These are phyloP conservation scores for Gentiana straminea DNA, from an alignment of 257 asterid species.

Conservation along the genomic window DNA sequence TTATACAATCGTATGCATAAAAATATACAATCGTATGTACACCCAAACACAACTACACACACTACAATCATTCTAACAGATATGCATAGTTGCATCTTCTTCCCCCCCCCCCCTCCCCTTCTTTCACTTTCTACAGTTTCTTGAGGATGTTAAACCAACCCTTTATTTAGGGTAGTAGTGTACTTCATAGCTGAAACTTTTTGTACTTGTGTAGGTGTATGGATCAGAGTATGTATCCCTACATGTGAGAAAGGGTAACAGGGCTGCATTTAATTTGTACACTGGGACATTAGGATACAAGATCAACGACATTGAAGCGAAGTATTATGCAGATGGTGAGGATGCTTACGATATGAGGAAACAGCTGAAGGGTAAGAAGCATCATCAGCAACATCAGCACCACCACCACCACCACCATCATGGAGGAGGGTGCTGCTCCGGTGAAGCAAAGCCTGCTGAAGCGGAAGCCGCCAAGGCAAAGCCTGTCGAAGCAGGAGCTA, in stretches of 20 bases:
- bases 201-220: conserved; percentile 43
- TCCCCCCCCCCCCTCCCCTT: no score
- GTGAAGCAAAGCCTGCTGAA: conserved; percentile 30
- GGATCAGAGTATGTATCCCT: conserved; percentile 90
- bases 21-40: no score
- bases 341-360: conserved; percentile 99
- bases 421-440: conserved; percentile 78
- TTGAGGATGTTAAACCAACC: no score
- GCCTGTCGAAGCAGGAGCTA: background rate
- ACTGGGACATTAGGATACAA: conserved; percentile 78
- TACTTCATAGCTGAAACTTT: conserved; percentile 1
- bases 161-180: background rate
- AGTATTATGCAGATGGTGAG: conserved; percentile 98
- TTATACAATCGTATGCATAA: no score
- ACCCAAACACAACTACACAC: no score
- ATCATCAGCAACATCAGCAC: conserved; percentile 42
- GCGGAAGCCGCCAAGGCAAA: conserved; percentile 13
- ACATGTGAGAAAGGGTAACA: conserved; percentile 86
- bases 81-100: no score
- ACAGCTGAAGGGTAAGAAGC: conserved; percentile 72
- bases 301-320: conserved; percentile 90
- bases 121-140: no score
- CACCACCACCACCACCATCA: conserved; percentile 72
- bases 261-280: conserved; percentile 91
- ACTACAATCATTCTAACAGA: no score